Percentiles rank a stretch among this genome's conserved stretches.
Conservation (phyloP, 2,329 filamentous ascomycete species). For the Cryphonectria naterciae region DNA sequence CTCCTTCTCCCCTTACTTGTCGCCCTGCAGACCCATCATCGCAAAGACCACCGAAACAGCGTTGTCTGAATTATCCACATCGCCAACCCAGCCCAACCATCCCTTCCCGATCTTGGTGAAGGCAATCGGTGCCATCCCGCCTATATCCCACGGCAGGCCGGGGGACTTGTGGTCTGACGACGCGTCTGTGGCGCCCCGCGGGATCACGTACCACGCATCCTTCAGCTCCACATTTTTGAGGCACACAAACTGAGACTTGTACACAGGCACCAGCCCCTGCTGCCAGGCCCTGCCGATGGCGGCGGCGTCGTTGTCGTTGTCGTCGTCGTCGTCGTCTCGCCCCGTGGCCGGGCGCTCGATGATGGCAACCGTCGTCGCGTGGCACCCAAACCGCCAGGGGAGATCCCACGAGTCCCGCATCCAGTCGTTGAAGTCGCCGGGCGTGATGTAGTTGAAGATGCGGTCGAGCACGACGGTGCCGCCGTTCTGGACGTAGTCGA, state of each 20-base stretch:
- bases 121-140: slow-evolving; percentile 1
- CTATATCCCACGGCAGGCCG: neutral
- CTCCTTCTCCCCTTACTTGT: neutral
- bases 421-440: neutral
- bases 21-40: slow-evolving; percentile 11
- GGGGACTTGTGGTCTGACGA: neutral
- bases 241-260: neutral
- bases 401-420: slow-evolving; percentile 3
- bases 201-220: slow-evolving; percentile 8
- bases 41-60: neutral
- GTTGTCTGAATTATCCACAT: neutral
- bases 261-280: neutral
- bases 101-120: slow-evolving; percentile 12
- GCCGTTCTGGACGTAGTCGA: slow-evolving; percentile 10
- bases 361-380: neutral
- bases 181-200: neutral
- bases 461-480: slow-evolving; percentile 4
- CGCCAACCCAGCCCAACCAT: slow-evolving; percentile 6
- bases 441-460: neutral
- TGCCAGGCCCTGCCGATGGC: neutral
- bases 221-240: slow-evolving; percentile 6
- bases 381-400: slow-evolving; percentile 5
- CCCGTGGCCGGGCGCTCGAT: neutral
- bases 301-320: neutral
- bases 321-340: neutral